Base-by-base conservation (phyloP, 768 basidiomycete species). In the Pleurotus citrinopileatus region DNA sequence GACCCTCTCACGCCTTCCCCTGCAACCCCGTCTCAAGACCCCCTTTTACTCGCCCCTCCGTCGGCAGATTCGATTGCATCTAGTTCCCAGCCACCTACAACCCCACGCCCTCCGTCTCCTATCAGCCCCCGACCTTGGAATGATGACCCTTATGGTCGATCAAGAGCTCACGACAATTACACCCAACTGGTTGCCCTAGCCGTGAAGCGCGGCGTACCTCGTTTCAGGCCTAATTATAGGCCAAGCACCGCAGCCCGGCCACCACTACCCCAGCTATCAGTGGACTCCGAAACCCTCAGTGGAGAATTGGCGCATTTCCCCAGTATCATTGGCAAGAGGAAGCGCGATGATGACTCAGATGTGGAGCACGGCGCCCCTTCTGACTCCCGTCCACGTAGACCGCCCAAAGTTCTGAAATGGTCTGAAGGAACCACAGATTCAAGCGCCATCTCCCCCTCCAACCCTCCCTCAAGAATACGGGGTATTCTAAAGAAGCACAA, bases 401-500 rank as follows among this genome's bases (percentile, higher is more conserved):
- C n/a, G 9, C 34, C 29, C 10, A 51, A 51, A n/a, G 48, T 51
- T 10, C 29, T 51, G 15, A 51, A 51, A 37, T 51, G 48, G 48
- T 51, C 48, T 19, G 48, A 51, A 15, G 48, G 29, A 36, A 19
- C 48, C n/a, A 19, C 17, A 23, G 19, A 28, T 15, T 34, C 32
- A 34, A 34, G 32, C 29, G 22, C 32, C 34, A 47, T 47, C 45
- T 22, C 29, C 22, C 34, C 48, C 27, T 36, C 48, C 3, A 25
- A n/a, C 9, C 19, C 43, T 19, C 48, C 29, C 10, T 26, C 15
- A 23, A 36, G 29, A 25, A 37, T 34, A 20, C 48, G 48, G 34
- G 37, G 48, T 37, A 51, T 51, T n/a, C 29, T 51, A 17, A 51
- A 51, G 34, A 51, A 51, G 48, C 48, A 51, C 8, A 51, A 51